phyloP scores from a whole-genome alignment of 192 early-diverging fungal species.

The Entomortierella beljakovae region DNA sequence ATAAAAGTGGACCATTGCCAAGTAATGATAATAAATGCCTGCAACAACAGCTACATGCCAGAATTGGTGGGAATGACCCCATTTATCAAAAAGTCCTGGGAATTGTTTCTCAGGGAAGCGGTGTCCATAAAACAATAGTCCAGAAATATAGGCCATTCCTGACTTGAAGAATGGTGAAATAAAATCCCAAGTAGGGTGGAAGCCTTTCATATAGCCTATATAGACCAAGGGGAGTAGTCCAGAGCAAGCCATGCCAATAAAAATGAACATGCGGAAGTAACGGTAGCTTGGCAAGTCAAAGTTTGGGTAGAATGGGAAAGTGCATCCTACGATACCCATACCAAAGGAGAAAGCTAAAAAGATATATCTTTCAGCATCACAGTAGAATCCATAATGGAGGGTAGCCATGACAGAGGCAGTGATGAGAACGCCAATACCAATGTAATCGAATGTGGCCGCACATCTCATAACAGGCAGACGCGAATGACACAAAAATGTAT shows the following conservation, averaged over 20 bases:
- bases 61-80: constrained; percentile 70
- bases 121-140: constrained; percentile 72
- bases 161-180: constrained; percentile 62
- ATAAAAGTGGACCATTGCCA: constrained; percentile 67
- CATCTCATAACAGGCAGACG: constrained; percentile 61
- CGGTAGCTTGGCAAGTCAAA: constrained; percentile 65
- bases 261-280: constrained; percentile 66
- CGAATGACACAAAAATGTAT: constrained; percentile 71
- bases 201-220: constrained; percentile 58
- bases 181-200: constrained; percentile 56
- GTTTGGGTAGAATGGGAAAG: constrained; percentile 65
- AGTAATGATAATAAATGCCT: constrained; percentile 73
- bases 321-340: constrained; percentile 60
- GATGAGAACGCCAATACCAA: constrained; percentile 72
- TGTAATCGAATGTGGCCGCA: constrained; percentile 72
- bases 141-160: constrained; percentile 63
- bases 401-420: constrained; percentile 67
- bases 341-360: constrained; percentile 56
- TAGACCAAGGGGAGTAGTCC: constrained; percentile 65
- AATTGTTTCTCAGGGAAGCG: constrained; percentile 72
- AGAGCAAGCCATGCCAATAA: constrained; percentile 63
- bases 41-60: constrained; percentile 74
- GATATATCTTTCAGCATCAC: constrained; percentile 62
- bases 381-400: constrained; percentile 70
- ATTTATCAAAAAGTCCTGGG: constrained; percentile 68